These are phyloP conservation scores for Saururus chinensis DNA, from an alignment of 164 flowering plant species.

Conservation along the genomic window DNA sequence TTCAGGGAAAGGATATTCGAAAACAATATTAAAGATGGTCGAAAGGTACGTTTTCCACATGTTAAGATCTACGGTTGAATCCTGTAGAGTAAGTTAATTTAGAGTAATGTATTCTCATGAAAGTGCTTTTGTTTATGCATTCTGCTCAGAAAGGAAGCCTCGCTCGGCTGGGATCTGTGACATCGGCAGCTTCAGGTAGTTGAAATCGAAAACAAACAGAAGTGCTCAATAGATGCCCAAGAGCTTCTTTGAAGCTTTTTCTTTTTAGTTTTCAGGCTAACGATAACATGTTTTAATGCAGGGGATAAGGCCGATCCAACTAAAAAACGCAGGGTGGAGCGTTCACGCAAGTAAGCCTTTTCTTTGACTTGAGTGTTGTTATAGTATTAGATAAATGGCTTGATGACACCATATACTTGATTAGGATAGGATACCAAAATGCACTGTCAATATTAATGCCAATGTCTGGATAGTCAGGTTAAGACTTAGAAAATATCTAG, in stretches of 20 bases:
- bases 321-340: slow-evolving; percentile 74
- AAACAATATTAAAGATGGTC: slow-evolving; percentile 34
- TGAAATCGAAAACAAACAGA: neutral
- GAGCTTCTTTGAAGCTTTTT: neutral
- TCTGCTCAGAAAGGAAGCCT: slow-evolving; percentile 43
- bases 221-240: neutral
- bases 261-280: slow-evolving; percentile 10
- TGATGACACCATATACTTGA: slow-evolving; percentile 8
- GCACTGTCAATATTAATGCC: too few relatives aligned
- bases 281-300: slow-evolving; percentile 18
- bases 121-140: neutral
- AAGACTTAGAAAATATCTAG: too few relatives aligned
- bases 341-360: slow-evolving; percentile 66
- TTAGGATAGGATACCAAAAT: neutral
- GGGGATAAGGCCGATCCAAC: slow-evolving; percentile 64
- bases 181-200: slow-evolving; percentile 59
- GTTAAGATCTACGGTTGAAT: too few relatives aligned
- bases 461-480: too few relatives aligned
- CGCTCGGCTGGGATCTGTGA: slow-evolving; percentile 55
- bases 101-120: neutral
- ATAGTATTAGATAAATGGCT: too few relatives aligned
- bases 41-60: slow-evolving; percentile 31
- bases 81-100: neutral
- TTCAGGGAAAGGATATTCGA: slow-evolving; percentile 45
- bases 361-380: too few relatives aligned